Evolutionary conservation across 2,329 filamentous ascomycete species (phyloP).

Genomic region (Fusarium algeriense): DNA sequence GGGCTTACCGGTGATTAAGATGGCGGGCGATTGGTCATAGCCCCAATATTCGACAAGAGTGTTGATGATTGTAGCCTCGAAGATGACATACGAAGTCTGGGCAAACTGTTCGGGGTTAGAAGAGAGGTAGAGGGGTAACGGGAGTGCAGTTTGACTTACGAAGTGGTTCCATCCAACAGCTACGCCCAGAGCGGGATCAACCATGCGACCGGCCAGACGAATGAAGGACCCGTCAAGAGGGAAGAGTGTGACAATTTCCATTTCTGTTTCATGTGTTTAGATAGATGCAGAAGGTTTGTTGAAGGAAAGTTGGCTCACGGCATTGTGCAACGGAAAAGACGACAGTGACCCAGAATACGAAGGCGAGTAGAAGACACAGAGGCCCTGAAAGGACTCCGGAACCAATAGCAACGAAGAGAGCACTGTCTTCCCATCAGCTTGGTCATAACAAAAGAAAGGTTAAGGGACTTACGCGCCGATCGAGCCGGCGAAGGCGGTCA

Average conservation of each 20-base stretch:
- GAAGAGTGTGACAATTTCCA: background rate
- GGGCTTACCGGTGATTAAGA: background rate
- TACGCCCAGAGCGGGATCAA: background rate
- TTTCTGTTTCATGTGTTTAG: no score
- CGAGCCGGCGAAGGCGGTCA: background rate
- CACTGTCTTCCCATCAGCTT: background rate
- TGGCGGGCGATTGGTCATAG: background rate
- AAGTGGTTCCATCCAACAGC: slow-evolving; percentile 2
- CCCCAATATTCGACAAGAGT: slow-evolving; percentile 1
- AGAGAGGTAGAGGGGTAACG: background rate
- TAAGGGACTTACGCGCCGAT: background rate
- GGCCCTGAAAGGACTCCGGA: background rate
- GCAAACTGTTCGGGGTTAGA: background rate
- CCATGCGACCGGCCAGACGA: background rate
- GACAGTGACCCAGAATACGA: background rate
- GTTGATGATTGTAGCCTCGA: background rate
- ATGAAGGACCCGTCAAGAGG: background rate
- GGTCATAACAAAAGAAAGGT: no score
- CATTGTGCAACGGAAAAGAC: background rate
- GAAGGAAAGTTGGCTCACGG: no score
- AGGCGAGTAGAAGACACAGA: background rate
- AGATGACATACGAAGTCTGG: background rate
- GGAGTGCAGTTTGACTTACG: background rate
- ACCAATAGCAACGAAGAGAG: background rate
- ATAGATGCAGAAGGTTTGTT: no score